A percentile compares a stretch with the other conserved stretches of the same genome.
Conservation (phyloP, 805 yeast genomes). For the Kodamaea kakaduensis region DNA sequence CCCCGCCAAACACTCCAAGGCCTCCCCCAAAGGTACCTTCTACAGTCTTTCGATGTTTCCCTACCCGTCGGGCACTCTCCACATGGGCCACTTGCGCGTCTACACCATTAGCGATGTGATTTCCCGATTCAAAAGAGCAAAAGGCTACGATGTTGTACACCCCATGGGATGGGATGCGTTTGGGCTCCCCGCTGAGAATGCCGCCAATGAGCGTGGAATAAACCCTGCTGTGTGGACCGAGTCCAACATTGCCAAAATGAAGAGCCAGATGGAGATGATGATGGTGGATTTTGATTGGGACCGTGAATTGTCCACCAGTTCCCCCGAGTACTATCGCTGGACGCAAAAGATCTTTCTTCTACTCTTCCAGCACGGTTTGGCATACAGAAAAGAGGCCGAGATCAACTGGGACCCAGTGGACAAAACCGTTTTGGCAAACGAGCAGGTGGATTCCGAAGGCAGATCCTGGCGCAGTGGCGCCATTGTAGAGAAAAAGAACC, state of each 20-base stretch:
- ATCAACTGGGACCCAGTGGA: slow-evolving; percentile 99
- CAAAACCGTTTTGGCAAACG: slow-evolving; percentile 89
- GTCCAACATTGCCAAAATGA: slow-evolving; percentile 79
- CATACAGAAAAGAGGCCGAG: slow-evolving; percentile 80
- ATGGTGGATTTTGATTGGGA: slow-evolving; percentile 92
- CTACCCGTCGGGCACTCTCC: slow-evolving; percentile 90
- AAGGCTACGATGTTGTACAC: slow-evolving; percentile 76
- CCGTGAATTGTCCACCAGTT: slow-evolving; percentile 79
- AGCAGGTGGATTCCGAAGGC: slow-evolving; percentile 90
- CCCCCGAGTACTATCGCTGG: slow-evolving; percentile 85
- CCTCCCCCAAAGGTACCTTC: slow-evolving; percentile 28
- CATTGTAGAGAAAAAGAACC: slow-evolving; percentile 70
- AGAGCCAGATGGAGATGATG: slow-evolving; percentile 73
- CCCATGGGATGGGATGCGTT: slow-evolving; percentile 99
- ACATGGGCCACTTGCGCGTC: slow-evolving; percentile 92
- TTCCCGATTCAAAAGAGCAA: slow-evolving; percentile 71
- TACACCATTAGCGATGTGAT: slow-evolving; percentile 86
- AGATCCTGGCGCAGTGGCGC: slow-evolving; percentile 98
- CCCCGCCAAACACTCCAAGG: slow-evolving; percentile 28
- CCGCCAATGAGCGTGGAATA: slow-evolving; percentile 82
- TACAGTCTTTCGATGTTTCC: slow-evolving; percentile 90
- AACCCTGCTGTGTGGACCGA: slow-evolving; percentile 84
- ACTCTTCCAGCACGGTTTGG: slow-evolving; percentile 70
- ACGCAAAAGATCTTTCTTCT: slow-evolving; percentile 83
- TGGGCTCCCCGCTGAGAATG: slow-evolving; percentile 97